A percentile compares a stretch with the other conserved stretches of the same genome.
These are phyloP conservation scores for Pezicula rhizophila DNA, from an alignment of 2,329 filamentous ascomycete species.

Conservation along the genomic window DNA sequence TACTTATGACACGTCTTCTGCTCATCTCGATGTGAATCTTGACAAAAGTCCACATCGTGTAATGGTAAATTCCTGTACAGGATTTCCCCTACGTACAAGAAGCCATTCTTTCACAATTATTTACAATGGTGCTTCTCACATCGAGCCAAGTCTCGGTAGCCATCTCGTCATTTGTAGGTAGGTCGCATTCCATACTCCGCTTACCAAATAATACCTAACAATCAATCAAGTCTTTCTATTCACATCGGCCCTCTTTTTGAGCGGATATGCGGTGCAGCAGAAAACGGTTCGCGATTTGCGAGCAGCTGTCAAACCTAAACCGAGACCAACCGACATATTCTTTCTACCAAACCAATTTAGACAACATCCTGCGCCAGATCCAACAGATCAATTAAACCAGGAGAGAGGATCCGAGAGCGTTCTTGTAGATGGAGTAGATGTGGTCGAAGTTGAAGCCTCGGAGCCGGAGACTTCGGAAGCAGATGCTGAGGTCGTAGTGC, in stretches of 20 bases:
- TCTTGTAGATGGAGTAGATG: too few species aligned
- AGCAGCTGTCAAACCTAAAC: conserved; percentile 49
- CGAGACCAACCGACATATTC: conserved; percentile 11
- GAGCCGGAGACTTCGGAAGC: too few species aligned
- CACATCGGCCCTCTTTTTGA: conserved; percentile 77
- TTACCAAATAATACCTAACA: conserved; percentile 10
- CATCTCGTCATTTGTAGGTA: conserved; percentile 59
- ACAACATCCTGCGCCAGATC: conserved; percentile 1
- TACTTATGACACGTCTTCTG: conserved; percentile 1
- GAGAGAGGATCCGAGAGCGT: too few species aligned
- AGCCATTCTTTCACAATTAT: background rate
- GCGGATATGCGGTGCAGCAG: conserved; percentile 83
- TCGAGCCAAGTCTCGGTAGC: conserved; percentile 66
- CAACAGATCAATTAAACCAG: too few species aligned
- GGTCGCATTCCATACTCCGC: conserved; percentile 18
- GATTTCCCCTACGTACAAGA: background rate
- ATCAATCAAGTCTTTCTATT: conserved; percentile 60
- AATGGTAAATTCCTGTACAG: background rate
- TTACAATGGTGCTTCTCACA: conserved; percentile 46
- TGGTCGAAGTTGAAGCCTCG: too few species aligned
- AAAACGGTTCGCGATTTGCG: conserved; percentile 75
- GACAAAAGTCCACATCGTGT: too few species aligned
- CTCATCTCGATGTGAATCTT: too few species aligned
- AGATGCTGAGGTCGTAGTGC: too few species aligned
- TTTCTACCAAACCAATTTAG: conserved; percentile 17